Conservation (phyloP, 331 rosid species). For the Saraca asoca region DNA sequence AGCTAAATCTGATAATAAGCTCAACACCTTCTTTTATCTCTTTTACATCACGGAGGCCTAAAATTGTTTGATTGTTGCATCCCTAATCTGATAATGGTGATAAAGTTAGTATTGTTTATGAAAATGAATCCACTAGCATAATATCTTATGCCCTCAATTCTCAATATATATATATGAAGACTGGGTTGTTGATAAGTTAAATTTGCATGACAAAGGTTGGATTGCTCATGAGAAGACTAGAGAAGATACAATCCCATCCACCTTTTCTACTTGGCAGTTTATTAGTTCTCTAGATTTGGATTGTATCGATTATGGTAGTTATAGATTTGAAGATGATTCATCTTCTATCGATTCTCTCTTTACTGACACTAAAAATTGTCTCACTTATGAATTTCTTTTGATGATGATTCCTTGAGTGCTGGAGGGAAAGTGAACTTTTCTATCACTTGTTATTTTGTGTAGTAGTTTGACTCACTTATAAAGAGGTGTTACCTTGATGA, state of each 20-base stretch:
- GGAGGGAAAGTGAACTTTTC: too few relatives aligned
- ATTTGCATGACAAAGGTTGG: too few relatives aligned
- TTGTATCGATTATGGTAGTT: constrained; percentile 62
- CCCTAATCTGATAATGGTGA: too few relatives aligned
- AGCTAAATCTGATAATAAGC: constrained; percentile 54
- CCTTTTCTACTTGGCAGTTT: constrained; percentile 74
- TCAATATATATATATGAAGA: too few relatives aligned
- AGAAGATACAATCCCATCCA: constrained; percentile 62
- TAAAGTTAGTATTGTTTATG: too few relatives aligned
- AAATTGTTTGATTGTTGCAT: constrained; percentile 82
- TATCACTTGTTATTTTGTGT: constrained; percentile 93
- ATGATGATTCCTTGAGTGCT: too few relatives aligned
- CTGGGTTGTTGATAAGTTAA: too few relatives aligned
- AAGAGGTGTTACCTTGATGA: constrained; percentile 82
- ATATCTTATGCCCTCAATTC: too few relatives aligned
- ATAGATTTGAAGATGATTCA: constrained; percentile 78
- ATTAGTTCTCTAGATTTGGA: constrained; percentile 72
- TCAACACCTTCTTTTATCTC: constrained; percentile 71
- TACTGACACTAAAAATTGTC: too few relatives aligned
- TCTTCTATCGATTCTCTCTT: constrained; percentile 61
- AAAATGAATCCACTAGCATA: too few relatives aligned
- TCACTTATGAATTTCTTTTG: too few relatives aligned
- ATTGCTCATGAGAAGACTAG: constrained; percentile 43
- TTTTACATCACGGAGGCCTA: constrained; percentile 60
- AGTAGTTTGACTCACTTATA: constrained; percentile 79